phyloP scores from a whole-genome alignment of 768 basidiomycete species.

The Sarcodon aspratus region DNA sequence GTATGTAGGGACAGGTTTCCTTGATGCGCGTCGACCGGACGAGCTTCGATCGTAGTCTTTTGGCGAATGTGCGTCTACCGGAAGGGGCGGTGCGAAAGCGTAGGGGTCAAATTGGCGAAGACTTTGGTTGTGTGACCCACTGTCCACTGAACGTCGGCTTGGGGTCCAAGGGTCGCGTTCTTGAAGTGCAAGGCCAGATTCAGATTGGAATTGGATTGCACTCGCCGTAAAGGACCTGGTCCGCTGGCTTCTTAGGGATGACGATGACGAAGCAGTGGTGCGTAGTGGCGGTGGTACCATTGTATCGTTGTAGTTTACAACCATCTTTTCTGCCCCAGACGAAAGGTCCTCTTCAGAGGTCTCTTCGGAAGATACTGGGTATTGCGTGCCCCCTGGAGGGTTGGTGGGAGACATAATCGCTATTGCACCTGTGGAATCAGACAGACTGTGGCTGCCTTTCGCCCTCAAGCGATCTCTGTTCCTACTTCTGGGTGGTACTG shows the following conservation, averaged over 20 bases:
- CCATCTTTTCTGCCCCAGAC: neutral
- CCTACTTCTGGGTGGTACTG: neutral
- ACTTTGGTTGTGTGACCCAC: neutral
- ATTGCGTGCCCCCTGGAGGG: too few species aligned
- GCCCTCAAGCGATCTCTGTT: neutral
- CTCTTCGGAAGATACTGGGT: too few species aligned
- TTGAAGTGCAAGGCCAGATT: neutral
- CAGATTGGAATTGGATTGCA: neutral
- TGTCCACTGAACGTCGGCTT: neutral
- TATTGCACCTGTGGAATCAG: neutral
- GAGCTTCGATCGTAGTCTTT: conserved; percentile 1
- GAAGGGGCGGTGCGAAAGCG: neutral
- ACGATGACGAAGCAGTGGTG: neutral
- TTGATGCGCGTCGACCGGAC: conserved; percentile 8
- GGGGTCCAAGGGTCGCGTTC: neutral
- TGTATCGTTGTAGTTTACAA: neutral
- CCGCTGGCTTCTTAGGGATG: neutral
- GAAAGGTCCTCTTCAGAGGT: neutral
- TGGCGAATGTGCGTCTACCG: neutral
- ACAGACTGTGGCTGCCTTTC: neutral
- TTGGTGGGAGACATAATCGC: too few species aligned
- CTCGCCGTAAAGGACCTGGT: neutral
- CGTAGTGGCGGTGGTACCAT: neutral
- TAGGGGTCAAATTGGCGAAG: neutral
- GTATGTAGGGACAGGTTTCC: conserved; percentile 14